Evolutionary conservation across 179 eudicot genomes (phyloP), one percentile per base, ranked within the genome.

Genomic region (Corrigiola litoralis): DNA sequence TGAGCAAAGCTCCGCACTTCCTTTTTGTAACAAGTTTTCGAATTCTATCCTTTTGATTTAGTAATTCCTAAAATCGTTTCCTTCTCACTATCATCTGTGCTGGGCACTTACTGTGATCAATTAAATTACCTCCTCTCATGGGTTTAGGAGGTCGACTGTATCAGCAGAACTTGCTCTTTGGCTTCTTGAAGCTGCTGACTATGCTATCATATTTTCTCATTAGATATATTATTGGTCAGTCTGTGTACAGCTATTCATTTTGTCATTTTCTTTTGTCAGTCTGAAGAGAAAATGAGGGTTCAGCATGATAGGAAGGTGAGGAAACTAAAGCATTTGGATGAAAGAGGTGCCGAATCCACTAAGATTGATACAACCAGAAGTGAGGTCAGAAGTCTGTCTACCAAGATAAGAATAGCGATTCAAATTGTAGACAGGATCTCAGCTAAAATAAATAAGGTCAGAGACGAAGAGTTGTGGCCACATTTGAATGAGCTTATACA

Each of bases 401-500:
- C 97, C 51, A 94, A 86, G 79, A 91, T 91, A 52, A 86, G 85
- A 75, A 91, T 94, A 32, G 94, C 99, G 25, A 88, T 94, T 73
- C 97, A 91, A 74, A 80, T 87, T 34, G 97, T 88, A 64, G 97
- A 94, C 75, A 88, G 72, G 75, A 88, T 86, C 34, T 94, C 99
- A 29, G 92, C 76, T 71, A 88, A 77, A 64, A 91, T 94, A 74
- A 91, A 81, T 69, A 81, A 71, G 67, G 74, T 94, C 69, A 85
- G 99, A 73, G 99, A 94, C 67, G 95, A 94, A 25, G 99, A 94
- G 59, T 75, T 94, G 72, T 90, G 97, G 99, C 99, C 94, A 16
- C 89, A 82, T 40, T 57, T 91, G 58, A 90, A 80, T 60, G 88
- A 82, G 66, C 77, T 91, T 67, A 80, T 94, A 58, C 87, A 78